Base-by-base conservation (phyloP, 441 rosid genomes). In the Populus hybrid region DNA sequence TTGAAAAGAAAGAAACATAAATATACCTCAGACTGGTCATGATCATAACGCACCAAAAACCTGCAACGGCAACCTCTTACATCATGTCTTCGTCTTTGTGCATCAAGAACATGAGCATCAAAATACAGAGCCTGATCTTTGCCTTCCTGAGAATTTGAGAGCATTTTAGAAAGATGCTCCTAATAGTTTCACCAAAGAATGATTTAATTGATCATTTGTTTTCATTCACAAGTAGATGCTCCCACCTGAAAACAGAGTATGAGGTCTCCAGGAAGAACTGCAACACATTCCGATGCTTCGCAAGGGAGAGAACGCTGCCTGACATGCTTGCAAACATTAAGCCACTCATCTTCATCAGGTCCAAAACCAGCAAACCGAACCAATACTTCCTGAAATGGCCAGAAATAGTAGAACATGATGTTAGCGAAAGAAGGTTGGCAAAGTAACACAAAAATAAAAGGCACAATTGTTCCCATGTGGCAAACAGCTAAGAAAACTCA, bases 31-130 rank as follows among this genome's bases (percentile, higher is more conserved):
- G 98, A 87, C 35, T 89, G 97, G 84, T 97, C 99, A 77, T 97
- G 99, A 86, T 90, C 94, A 81, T 97, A 97, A 70, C 98, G 98
- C 83, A 97, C 99, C 84, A 95, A 85, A 85, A 95, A 95, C 81
- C 99, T 88, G 86, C 99, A 97, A 14, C 98, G 98, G 81, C 99
- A 97, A 79, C 99, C 99, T 88, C 99, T 93, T 11, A 89, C 93
- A 85, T 97, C 99, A 82, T 96, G 99, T 73, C 99, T 88, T 76
- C 99, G 84, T 80, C 98, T 93, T 87, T 96, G 98, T 3, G 99
- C 97, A 77, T 94, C 98, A 54, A 96, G 97, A 83, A 94, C 99
- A 83, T 89, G 94, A 69, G 98, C 99, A 77, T 96, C 99, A 74
- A 85, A 96, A 85, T 94, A 96, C 75, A 96, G 91, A 82, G 99